phyloP scores from a whole-genome alignment of 176 grass and related monocot genomes.

The Bothriochloa decipiens region DNA sequence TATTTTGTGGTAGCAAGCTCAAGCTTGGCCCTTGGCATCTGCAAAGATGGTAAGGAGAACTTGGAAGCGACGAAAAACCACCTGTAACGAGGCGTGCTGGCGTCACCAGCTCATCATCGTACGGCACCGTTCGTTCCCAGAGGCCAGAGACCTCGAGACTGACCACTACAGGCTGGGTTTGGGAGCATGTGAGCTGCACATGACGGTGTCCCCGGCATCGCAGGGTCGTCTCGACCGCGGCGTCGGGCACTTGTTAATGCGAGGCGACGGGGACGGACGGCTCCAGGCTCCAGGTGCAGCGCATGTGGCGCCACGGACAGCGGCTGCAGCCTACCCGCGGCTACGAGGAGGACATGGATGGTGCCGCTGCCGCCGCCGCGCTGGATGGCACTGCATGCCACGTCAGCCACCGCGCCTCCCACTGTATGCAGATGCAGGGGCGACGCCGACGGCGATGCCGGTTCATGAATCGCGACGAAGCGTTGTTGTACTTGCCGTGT shows the following conservation, averaged over 20 bases:
- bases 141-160: background rate
- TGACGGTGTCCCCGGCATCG: slow-evolving; percentile 29
- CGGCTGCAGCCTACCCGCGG: background rate
- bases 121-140: slow-evolving; percentile 10
- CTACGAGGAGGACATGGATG: background rate
- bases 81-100: background rate
- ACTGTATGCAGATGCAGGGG: background rate
- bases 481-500: background rate
- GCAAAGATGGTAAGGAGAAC: background rate
- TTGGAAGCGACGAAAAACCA: background rate
- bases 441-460: background rate
- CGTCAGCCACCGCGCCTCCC: background rate
- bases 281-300: slow-evolving; percentile 22
- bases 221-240: background rate
- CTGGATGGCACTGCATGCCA: background rate
- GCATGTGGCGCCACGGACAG: slow-evolving; percentile 14
- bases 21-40: background rate
- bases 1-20: background rate
- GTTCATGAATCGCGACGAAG: background rate
- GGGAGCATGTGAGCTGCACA: slow-evolving; percentile 44
- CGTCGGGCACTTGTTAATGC: slow-evolving; percentile 7
- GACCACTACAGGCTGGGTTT: background rate
- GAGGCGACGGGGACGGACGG: background rate
- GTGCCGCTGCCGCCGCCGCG: background rate
- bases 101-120: background rate